phyloP scores from a whole-genome alignment of 148 eudicot species.

The Rhododendron williamsianum region DNA sequence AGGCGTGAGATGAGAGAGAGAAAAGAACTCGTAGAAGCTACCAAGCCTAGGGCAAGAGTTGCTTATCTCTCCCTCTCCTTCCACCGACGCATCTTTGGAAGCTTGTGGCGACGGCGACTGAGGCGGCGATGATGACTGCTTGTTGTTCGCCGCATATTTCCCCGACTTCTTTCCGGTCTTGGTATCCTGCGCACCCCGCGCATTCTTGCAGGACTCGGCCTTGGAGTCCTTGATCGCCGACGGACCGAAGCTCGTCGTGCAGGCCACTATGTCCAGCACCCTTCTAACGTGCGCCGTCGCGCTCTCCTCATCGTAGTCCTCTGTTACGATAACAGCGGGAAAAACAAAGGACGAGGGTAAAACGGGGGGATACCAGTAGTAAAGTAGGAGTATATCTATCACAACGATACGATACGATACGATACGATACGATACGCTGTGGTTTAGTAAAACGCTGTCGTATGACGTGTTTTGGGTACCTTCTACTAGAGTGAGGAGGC shows the following conservation, averaged over 20 bases:
- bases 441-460: slow-evolving; percentile 22
- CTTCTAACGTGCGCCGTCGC: slow-evolving; percentile 85
- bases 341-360: slow-evolving; percentile 4
- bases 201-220: slow-evolving; percentile 34
- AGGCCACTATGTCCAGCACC: slow-evolving; percentile 89
- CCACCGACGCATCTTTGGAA: slow-evolving; percentile 59
- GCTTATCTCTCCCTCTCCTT: slow-evolving; percentile 78
- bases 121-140: slow-evolving; percentile 22
- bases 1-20: slow-evolving; percentile 88
- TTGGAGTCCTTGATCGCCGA: slow-evolving; percentile 36
- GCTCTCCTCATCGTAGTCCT: slow-evolving; percentile 73
- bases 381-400: background rate
- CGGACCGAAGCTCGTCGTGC: slow-evolving; percentile 84
- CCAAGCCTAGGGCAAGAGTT: slow-evolving; percentile 82
- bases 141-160: slow-evolving; percentile 27
- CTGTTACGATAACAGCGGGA: slow-evolving; percentile 30
- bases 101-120: slow-evolving; percentile 8
- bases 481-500: slow-evolving; percentile 74
- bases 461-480: slow-evolving; percentile 30
- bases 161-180: slow-evolving; percentile 39
- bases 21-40: slow-evolving; percentile 93
- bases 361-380: background rate
- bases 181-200: slow-evolving; percentile 39
- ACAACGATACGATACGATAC: background rate
- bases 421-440: too few relatives aligned